These are phyloP conservation scores for Solanum bulbocastanum DNA, from an alignment of 257 asterid species.

Conservation along the genomic window DNA sequence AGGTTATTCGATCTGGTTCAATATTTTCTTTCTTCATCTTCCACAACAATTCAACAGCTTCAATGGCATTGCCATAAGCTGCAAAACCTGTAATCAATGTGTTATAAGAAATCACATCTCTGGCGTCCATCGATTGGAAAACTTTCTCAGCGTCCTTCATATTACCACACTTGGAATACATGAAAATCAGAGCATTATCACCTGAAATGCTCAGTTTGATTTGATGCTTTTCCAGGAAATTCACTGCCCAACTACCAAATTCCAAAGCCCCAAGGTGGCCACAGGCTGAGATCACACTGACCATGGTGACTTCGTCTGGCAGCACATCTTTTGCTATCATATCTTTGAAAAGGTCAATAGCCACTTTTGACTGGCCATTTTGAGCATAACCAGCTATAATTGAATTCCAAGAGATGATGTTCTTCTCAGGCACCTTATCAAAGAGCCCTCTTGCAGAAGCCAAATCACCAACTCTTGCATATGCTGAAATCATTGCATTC, in stretches of 20 bases:
- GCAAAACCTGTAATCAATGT: constrained; percentile 69
- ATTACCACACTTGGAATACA: constrained; percentile 81
- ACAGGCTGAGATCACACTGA: constrained; percentile 62
- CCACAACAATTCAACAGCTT: constrained; percentile 38
- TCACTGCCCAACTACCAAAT: constrained; percentile 41
- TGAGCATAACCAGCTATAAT: constrained; percentile 68
- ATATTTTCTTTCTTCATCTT: constrained; percentile 39
- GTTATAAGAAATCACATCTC: constrained; percentile 60
- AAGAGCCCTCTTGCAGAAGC: constrained; percentile 43
- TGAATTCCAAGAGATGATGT: constrained; percentile 65
- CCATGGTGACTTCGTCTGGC: constrained; percentile 69
- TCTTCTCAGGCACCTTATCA: constrained; percentile 43
- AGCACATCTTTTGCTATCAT: constrained; percentile 25
- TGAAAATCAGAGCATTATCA: constrained; percentile 47
- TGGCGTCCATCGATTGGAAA: constrained; percentile 36
- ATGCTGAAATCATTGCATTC: constrained; percentile 66
- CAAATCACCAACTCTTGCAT: constrained; percentile 47
- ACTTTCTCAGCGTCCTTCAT: constrained; percentile 34
- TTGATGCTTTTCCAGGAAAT: constrained; percentile 20
- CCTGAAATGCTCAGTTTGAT: constrained; percentile 34
- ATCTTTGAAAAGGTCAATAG: constrained; percentile 51
- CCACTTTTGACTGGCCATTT: constrained; percentile 53
- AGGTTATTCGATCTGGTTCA: constrained; percentile 51
- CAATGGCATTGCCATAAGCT: constrained; percentile 44
- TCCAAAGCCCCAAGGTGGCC: constrained; percentile 73